Percentiles rank a stretch among this genome's conserved stretches.
These are phyloP conservation scores for Penicillium coprophilum DNA, from an alignment of 495 filamentous ascomycete genomes.

Conservation along the genomic window DNA sequence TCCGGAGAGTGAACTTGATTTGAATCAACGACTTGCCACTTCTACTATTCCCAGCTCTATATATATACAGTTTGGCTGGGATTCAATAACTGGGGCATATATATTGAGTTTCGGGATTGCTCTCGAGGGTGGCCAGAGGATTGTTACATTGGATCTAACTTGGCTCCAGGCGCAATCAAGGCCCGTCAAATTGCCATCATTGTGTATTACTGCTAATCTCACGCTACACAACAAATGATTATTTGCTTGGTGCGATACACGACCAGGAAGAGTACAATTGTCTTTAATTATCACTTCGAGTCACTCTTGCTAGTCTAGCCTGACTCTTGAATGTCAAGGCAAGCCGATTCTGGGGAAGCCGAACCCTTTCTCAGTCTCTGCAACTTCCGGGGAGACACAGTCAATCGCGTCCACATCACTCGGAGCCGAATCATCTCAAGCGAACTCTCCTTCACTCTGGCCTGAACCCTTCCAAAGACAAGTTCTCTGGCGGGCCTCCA, in stretches of 20 bases:
- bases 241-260: not conserved
- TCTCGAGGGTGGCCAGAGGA: not conserved
- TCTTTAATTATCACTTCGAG: not conserved
- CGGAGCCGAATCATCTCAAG: not conserved
- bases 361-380: not conserved
- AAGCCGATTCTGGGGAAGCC: not conserved
- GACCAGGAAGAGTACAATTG: not conserved
- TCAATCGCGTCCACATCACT: not conserved
- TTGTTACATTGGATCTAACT: not conserved
- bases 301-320: not conserved
- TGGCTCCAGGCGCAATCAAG: not conserved
- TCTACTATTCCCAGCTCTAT: conserved; percentile 34
- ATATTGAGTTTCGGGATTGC: conserved; percentile 12
- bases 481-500: not conserved
- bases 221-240: not conserved
- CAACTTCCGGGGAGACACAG: not conserved
- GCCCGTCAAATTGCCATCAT: too few species aligned
- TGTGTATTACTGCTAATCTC: too few species aligned
- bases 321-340: not conserved
- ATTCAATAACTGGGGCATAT: conserved; percentile 35
- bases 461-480: not conserved
- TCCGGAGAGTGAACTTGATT: conserved; percentile 42
- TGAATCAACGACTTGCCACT: conserved; percentile 12
- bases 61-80: conserved; percentile 17
- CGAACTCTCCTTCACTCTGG: not conserved